Evolutionary conservation across 2,329 filamentous ascomycete species (phyloP).

Genomic region (Fusarium sp.): DNA sequence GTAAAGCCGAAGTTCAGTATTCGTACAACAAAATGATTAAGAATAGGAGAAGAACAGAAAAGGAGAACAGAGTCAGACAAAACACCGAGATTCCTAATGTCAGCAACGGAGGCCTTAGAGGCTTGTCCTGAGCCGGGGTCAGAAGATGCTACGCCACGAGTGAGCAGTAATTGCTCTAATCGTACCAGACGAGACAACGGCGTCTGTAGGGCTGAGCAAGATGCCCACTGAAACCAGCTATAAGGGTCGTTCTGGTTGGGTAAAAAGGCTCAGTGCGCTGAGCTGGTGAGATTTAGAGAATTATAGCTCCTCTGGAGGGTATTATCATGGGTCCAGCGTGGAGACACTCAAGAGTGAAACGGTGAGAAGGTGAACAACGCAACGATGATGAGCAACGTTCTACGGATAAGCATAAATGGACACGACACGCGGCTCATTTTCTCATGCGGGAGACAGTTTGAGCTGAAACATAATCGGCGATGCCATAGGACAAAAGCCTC

Average conservation of each 20-base stretch:
- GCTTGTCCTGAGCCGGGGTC: constrained; percentile 35
- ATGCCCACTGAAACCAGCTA: constrained; percentile 36
- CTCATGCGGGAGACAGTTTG: constrained; percentile 8
- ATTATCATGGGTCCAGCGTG: constrained; percentile 34
- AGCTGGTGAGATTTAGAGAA: constrained; percentile 27
- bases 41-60: constrained; percentile 18
- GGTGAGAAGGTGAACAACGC: constrained; percentile 19
- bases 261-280: constrained; percentile 17
- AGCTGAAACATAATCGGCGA: constrained; percentile 29
- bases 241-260: constrained; percentile 31
- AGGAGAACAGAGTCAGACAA: constrained; percentile 20
- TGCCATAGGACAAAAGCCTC: constrained; percentile 23
- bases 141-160: constrained; percentile 44
- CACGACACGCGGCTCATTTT: constrained; percentile 17
- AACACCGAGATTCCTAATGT: constrained; percentile 33
- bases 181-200: constrained; percentile 23
- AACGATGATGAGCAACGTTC: constrained; percentile 8
- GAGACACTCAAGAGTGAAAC: constrained; percentile 23
- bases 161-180: constrained; percentile 39
- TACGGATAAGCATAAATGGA: constrained; percentile 22
- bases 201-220: constrained; percentile 43
- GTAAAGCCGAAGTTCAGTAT: background rate
- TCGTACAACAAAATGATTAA: constrained; percentile 2
- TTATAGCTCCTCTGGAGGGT: constrained; percentile 29
- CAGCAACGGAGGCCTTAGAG: constrained; percentile 46